Evolutionary conservation across 768 basidiomycete genomes (phyloP).

Genomic region (Termitomyces sp.): DNA sequence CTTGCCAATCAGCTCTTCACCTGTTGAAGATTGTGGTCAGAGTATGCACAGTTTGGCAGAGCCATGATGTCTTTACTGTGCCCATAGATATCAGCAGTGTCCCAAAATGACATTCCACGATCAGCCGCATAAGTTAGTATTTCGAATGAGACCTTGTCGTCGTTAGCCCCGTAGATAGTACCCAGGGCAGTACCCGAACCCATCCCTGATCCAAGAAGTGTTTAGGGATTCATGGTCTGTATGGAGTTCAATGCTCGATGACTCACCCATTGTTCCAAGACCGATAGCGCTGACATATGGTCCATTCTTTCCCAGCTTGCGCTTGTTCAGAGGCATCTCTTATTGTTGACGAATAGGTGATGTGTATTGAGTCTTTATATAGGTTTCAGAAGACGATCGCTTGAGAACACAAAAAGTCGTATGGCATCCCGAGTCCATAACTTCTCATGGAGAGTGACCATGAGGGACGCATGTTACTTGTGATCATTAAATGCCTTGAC

Average conservation of each 20-base stretch:
- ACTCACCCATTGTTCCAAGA: slow-evolving; percentile 22
- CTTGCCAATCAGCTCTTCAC: slow-evolving; percentile 2
- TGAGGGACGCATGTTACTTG: neutral
- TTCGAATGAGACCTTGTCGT: slow-evolving; percentile 13
- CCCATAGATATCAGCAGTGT: slow-evolving; percentile 41
- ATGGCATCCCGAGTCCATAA: too few relatives aligned
- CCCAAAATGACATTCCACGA: slow-evolving; percentile 34
- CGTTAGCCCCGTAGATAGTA: slow-evolving; percentile 26
- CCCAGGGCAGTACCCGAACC: neutral
- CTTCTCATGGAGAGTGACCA: neutral
- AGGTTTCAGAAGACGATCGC: too few relatives aligned
- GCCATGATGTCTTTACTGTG: slow-evolving; percentile 20
- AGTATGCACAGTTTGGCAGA: neutral
- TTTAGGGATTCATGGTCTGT: neutral
- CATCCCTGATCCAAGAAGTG: neutral
- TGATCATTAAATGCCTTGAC: neutral
- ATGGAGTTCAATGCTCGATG: too few relatives aligned
- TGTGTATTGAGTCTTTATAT: too few relatives aligned
- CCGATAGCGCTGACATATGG: slow-evolving; percentile 19
- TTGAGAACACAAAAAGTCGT: too few relatives aligned
- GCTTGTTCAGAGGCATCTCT: slow-evolving; percentile 11
- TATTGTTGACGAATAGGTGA: neutral
- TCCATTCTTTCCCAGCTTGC: neutral
- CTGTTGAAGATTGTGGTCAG: neutral
- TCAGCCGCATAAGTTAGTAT: slow-evolving; percentile 18